A percentile compares a stretch with the other conserved stretches of the same genome.
Evolutionary conservation across 345 rosid species (phyloP).

Genomic region (Reutealis trisperma): DNA sequence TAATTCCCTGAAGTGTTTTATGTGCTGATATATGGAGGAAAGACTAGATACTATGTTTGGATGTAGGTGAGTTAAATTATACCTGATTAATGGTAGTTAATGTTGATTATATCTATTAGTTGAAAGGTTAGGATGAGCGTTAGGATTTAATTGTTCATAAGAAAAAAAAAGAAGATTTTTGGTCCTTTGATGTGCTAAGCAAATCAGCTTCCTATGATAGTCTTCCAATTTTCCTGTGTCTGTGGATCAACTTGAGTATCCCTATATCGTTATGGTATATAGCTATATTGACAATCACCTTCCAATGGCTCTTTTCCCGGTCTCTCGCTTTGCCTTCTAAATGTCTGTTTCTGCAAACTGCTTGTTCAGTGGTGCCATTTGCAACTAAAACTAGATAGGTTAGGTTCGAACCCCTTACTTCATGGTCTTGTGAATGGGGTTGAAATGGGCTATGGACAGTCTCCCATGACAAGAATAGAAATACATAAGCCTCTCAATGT

Average conservation of each 20-base stretch:
- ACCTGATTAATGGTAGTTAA: background rate
- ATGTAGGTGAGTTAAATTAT: background rate
- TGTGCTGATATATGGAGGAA: conserved; percentile 7
- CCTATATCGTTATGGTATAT: background rate
- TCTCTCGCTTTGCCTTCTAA: no score
- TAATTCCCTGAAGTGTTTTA: background rate
- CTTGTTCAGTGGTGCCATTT: no score
- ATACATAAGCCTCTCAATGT: no score
- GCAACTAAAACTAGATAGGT: no score
- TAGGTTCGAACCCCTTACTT: no score
- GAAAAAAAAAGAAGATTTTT: conserved; percentile 7
- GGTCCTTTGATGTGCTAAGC: background rate
- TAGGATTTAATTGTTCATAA: background rate
- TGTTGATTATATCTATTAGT: background rate
- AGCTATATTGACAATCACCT: no score
- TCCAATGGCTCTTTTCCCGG: no score
- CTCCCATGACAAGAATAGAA: no score
- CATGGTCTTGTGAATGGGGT: no score
- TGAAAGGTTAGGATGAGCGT: background rate
- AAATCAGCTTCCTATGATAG: background rate
- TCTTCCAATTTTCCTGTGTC: background rate
- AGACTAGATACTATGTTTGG: background rate
- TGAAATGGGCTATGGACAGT: no score
- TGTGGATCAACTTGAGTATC: background rate
- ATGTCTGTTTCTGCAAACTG: no score